These are phyloP conservation scores for Metschnikowia santaceciliae DNA, from an alignment of 805 yeast species.

Conservation along the genomic window DNA sequence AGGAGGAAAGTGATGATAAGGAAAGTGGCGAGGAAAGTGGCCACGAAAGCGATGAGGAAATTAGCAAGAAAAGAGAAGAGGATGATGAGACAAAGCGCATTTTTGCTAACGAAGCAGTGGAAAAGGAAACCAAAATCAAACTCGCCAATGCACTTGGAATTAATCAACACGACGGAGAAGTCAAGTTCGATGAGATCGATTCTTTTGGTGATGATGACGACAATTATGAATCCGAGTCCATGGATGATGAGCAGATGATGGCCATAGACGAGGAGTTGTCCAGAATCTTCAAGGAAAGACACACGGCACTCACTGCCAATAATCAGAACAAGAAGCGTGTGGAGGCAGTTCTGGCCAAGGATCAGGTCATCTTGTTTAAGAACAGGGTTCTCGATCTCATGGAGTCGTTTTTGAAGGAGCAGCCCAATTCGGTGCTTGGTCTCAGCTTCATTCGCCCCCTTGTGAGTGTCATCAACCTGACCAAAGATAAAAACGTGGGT, in stretches of 20 bases:
- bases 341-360: slow-evolving; percentile 75
- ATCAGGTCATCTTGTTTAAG: slow-evolving; percentile 75
- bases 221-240: slow-evolving; percentile 62
- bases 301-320: slow-evolving; percentile 51
- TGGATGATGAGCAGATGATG: slow-evolving; percentile 97
- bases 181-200: slow-evolving; percentile 37
- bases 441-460: slow-evolving; percentile 52
- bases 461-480: slow-evolving; percentile 55
- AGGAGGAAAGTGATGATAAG: slow-evolving; percentile 12
- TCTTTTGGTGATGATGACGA: slow-evolving; percentile 45
- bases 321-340: slow-evolving; percentile 58
- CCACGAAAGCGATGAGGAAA: slow-evolving; percentile 7
- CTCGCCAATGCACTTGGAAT: slow-evolving; percentile 70
- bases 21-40: slow-evolving; percentile 7
- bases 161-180: slow-evolving; percentile 45
- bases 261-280: slow-evolving; percentile 84
- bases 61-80: background rate
- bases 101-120: slow-evolving; percentile 20
- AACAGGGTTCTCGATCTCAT: slow-evolving; percentile 73
- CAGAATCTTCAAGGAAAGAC: slow-evolving; percentile 78
- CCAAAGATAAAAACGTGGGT: slow-evolving; percentile 67
- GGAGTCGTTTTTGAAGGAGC: slow-evolving; percentile 53
- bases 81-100: slow-evolving; percentile 14
- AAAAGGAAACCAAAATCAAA: slow-evolving; percentile 52
- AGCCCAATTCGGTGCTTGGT: slow-evolving; percentile 38